Evolutionary conservation across 768 basidiomycete genomes (phyloP).

Genomic region (Hortiboletus campestris): DNA sequence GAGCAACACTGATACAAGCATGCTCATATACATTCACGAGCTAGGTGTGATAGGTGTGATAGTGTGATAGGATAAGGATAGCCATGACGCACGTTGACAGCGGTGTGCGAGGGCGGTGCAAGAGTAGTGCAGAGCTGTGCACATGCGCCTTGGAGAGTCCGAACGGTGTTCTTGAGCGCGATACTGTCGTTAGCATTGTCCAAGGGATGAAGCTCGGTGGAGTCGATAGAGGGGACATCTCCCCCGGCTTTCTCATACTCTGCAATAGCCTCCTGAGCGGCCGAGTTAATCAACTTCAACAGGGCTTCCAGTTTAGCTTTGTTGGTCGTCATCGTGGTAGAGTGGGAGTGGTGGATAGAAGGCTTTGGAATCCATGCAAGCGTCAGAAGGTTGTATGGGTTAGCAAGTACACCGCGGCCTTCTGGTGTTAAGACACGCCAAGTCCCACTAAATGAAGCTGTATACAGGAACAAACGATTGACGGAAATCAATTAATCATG

Average conservation of each 20-base stretch:
- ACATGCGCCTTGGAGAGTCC: conserved; percentile 35
- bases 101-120: conserved; percentile 32
- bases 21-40: conserved; percentile 27
- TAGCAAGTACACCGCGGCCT: no score
- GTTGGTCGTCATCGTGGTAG: conserved; percentile 13
- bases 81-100: conserved; percentile 26
- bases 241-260: conserved; percentile 29
- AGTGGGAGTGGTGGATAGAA: background rate
- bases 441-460: no score
- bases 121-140: conserved; percentile 34
- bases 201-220: conserved; percentile 33
- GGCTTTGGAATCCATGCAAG: no score
- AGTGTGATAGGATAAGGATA: background rate
- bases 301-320: conserved; percentile 27
- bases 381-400: background rate
- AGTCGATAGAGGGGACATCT: conserved; percentile 35
- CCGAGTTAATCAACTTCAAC: conserved; percentile 31
- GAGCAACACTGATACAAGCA: conserved; percentile 28
- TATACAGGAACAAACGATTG: no score
- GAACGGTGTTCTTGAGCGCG: conserved; percentile 23
- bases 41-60: background rate
- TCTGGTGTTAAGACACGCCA: no score
- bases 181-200: conserved; percentile 27
- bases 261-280: conserved; percentile 34
- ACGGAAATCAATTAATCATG: no score